Base-by-base conservation (phyloP, 139 green algal genomes). In the Coelastrella sp. region DNA sequence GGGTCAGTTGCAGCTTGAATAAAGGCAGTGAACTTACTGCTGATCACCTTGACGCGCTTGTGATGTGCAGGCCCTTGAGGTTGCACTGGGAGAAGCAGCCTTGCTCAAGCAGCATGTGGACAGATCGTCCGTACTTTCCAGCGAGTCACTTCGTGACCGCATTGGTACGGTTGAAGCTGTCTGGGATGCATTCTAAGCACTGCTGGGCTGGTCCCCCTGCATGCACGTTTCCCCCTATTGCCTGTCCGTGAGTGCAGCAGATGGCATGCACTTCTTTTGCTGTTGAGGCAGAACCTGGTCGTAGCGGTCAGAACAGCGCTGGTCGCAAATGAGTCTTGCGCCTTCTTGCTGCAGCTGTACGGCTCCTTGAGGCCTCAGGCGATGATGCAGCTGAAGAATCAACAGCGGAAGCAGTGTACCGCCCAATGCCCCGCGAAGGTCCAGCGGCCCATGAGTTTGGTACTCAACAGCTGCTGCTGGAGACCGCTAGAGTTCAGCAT, bases 41-140 rank as follows among this genome's bases (percentile, higher is more conserved):
- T 78, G 70, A 3, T 49, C 35, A 49, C 1, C 35, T 49, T 49
- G 35, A 49, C 35, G 74, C 74, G 24, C 7, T 4, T 57, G 24
- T 17, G 59, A 57, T 14, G 9, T 90, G 80, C 80, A 88, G 88
- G 88, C 88, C 12, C 49, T 91, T 57, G 22, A 78, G 15, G 22
- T 24, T 25, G 90, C 84, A 8, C 66, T 92, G 76, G 72, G 70
- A 4, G 80, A 90, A 15, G 82, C 90, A n/a, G 25, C 24, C 20
- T 57, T 90, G 84, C 84, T 92, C 5, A 57, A 63, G 76, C 72
- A 87, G 25, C 68, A 90, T 56, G 27, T 89, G 22, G n/a, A 87
- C 63, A 25, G 76, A 12, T 76, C 60, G 8, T 19, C 84, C 4
- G 15, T 88, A 35, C 88, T 91, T 6, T 63, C 82, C 19, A 83